Evolutionary conservation across 208 protist genomes (phyloP), one percentile per base, ranked within the genome.

Genomic region (Eutreptiella sp.): DNA sequence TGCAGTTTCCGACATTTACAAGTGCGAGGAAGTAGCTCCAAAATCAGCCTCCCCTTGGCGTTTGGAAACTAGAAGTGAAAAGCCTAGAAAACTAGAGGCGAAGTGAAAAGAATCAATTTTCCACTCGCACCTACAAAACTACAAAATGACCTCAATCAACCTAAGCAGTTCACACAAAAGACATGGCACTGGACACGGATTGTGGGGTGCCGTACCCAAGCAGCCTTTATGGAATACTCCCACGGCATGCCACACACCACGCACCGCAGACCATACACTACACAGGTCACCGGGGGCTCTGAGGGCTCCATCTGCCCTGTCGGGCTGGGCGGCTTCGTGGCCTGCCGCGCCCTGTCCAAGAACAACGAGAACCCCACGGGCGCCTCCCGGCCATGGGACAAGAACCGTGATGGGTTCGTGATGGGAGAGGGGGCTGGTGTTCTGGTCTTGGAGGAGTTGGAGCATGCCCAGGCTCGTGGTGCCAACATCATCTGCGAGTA

Each of bases 401-500:
- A 57, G 9, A 53, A 58, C 9, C 70, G 93, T 14, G 78, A 75
- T 34, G 93, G 92, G 0, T 98, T 98, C 80, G 84, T 98, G 0
- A 97, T 98, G 75, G 90, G 89, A 11, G 94, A 99, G 48, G 96
- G 96, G 9, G 72, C 90, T 2, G 95, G 87, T 5, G 72, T 97
- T 5, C 46, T 98, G 3, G 75, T 98, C 1, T 66, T 97, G 4
- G 90, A 99, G 75, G 72, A 85, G 16, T 63, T 80, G 5, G 79
- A 90, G 23, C 87, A 95, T 71, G 95, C 94, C 0, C 1, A 58
- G 11, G 38, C 50, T 11, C 72, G 94, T 4, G 70, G 76, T 26
- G 81, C 80, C 0, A 70, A 73, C 0, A 80, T 77, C 4, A 72
- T 90, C 38, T n/a, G 16, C n/a, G 16, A 41, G 36, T 93, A 96